A percentile compares a stretch with the other conserved stretches of the same genome.
Conservation (phyloP, 768 basidiomycete genomes). For the Podaxis sp. region DNA sequence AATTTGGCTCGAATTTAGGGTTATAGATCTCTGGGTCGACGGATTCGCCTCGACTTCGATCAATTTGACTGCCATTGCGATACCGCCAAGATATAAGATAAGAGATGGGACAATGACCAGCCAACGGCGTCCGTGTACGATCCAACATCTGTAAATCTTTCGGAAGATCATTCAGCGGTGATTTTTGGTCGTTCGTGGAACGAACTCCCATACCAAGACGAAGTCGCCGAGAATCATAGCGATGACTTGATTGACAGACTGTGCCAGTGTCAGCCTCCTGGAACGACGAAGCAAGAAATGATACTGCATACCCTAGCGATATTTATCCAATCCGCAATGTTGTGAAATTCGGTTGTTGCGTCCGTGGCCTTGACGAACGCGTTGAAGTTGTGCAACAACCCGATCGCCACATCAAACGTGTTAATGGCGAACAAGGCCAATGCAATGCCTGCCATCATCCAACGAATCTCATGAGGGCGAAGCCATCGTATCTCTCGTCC, state of each 20-base stretch:
- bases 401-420: slow-evolving; percentile 11
- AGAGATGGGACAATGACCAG: slow-evolving; percentile 9
- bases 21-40: background rate
- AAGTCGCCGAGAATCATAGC: slow-evolving; percentile 14
- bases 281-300: background rate
- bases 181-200: background rate
- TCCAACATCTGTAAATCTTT: slow-evolving; percentile 11
- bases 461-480: slow-evolving; percentile 7
- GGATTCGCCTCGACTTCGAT: background rate
- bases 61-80: background rate
- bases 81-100: slow-evolving; percentile 1
- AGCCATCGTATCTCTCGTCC: slow-evolving; percentile 10
- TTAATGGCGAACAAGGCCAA: slow-evolving; percentile 1
- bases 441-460: slow-evolving; percentile 8
- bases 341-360: background rate
- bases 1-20: background rate
- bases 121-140: slow-evolving; percentile 11
- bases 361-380: slow-evolving; percentile 2
- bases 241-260: slow-evolving; percentile 11
- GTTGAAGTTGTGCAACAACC: slow-evolving; percentile 10
- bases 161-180: too few species aligned
- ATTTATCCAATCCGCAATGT: slow-evolving; percentile 11
- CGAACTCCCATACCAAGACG: slow-evolving; percentile 5
- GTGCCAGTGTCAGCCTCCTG: background rate
- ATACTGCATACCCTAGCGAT: slow-evolving; percentile 1